A percentile compares a stretch with the other conserved stretches of the same genome.
Conservation (phyloP, 2,329 filamentous ascomycete genomes). For the Xylariales sp. region DNA sequence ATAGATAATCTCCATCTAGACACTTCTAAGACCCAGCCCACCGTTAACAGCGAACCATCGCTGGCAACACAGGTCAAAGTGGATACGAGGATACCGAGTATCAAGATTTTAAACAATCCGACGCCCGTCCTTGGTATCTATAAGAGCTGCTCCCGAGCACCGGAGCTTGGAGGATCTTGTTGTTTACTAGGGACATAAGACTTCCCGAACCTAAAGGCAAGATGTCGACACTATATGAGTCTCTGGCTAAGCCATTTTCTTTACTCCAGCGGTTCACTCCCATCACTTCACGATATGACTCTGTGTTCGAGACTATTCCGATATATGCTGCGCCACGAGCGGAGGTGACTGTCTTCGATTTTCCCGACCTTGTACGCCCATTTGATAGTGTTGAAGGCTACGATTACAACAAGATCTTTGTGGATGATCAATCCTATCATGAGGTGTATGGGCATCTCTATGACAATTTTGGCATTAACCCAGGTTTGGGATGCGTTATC, state of each 20-base stretch:
- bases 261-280: conserved; percentile 16
- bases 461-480: conserved; percentile 53
- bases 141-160: too few relatives aligned
- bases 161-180: too few relatives aligned
- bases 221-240: too few relatives aligned
- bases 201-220: too few relatives aligned
- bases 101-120: too few relatives aligned
- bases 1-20: conserved; percentile 8
- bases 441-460: conserved; percentile 49
- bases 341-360: conserved; percentile 45
- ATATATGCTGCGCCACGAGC: conserved; percentile 51
- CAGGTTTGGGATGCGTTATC: conserved; percentile 50
- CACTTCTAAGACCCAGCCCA: conserved; percentile 37
- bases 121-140: too few relatives aligned
- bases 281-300: conserved; percentile 10
- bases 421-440: conserved; percentile 49
- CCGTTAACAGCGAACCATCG: conserved; percentile 30
- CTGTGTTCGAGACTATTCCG: conserved; percentile 53
- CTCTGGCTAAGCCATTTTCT: too few relatives aligned
- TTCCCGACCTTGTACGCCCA: conserved; percentile 44
- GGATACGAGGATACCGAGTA: too few relatives aligned
- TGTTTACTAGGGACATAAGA: too few relatives aligned
- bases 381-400: conserved; percentile 43
- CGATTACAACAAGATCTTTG: conserved; percentile 54
- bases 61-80: too few relatives aligned